A percentile compares a stretch with the other conserved stretches of the same genome.
phyloP scores from a whole-genome alignment of 2,329 filamentous ascomycete species.

The Colletotrichum agaves region DNA sequence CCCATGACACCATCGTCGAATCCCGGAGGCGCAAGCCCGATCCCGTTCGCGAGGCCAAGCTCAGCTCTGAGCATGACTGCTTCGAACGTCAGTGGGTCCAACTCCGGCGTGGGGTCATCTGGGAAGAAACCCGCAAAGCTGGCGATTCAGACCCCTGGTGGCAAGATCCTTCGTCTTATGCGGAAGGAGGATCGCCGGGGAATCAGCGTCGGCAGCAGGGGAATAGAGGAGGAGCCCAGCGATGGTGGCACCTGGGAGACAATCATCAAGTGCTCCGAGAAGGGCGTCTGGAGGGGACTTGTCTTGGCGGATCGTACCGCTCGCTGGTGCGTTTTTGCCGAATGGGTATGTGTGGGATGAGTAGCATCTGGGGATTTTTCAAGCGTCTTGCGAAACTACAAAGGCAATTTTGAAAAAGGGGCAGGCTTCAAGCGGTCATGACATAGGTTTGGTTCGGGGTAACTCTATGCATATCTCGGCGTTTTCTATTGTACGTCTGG shows the following conservation, averaged over 20 bases:
- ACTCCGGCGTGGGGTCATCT: slow-evolving; percentile 64
- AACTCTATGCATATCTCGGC: slow-evolving; percentile 35
- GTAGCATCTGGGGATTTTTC: slow-evolving; percentile 6
- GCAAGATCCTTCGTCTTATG: slow-evolving; percentile 92
- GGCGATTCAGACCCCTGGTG: slow-evolving; percentile 91
- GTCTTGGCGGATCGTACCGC: slow-evolving; percentile 86
- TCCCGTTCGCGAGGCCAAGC: slow-evolving; percentile 69
- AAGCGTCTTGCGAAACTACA: slow-evolving; percentile 17
- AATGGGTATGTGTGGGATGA: slow-evolving; percentile 73
- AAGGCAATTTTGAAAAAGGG: slow-evolving; percentile 26
- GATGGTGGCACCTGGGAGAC: slow-evolving; percentile 88
- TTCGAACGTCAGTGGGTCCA: slow-evolving; percentile 67
- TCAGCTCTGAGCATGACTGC: slow-evolving; percentile 74
- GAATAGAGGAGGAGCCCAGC: slow-evolving; percentile 66
- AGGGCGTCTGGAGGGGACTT: slow-evolving; percentile 82
- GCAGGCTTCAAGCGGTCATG: slow-evolving; percentile 11
- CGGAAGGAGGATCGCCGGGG: slow-evolving; percentile 78
- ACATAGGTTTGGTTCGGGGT: slow-evolving; percentile 17
- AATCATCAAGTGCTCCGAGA: slow-evolving; percentile 89
- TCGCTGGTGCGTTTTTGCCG: slow-evolving; percentile 91
- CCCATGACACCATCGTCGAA: slow-evolving; percentile 59
- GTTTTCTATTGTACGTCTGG: slow-evolving; percentile 24
- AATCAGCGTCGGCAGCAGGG: slow-evolving; percentile 58
- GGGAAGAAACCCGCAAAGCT: slow-evolving; percentile 91
- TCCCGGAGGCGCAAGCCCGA: slow-evolving; percentile 62